Percentiles rank a stretch among this genome's conserved stretches.
Evolutionary conservation across 495 filamentous ascomycete genomes (phyloP).

Genomic region (Penicillium waksmanii): DNA sequence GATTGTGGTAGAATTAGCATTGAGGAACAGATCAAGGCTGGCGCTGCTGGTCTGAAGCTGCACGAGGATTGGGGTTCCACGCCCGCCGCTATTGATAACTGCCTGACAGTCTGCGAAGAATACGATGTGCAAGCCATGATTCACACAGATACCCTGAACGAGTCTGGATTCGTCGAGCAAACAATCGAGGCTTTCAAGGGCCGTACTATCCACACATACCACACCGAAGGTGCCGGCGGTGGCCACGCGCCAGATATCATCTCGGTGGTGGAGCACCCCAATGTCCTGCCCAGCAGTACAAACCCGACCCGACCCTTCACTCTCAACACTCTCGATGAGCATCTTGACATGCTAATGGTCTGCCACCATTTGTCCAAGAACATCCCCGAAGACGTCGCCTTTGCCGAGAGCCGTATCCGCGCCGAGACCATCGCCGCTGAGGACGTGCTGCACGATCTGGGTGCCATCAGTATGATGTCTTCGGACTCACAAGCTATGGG

Average conservation of each 20-base stretch:
- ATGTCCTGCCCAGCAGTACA: constrained; percentile 89
- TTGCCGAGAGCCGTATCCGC: constrained; percentile 93
- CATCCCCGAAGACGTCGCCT: constrained; percentile 95
- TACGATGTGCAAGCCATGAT: constrained; percentile 94
- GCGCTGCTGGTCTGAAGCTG: constrained; percentile 88
- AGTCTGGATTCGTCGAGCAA: constrained; percentile 95
- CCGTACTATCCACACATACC: constrained; percentile 96
- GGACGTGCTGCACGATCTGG: constrained; percentile 94
- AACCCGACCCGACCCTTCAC: constrained; percentile 96
- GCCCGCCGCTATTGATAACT: constrained; percentile 90
- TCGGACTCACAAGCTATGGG: constrained; percentile 98
- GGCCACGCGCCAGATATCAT: constrained; percentile 99
- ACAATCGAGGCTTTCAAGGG: constrained; percentile 86
- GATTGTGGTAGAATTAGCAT: constrained; percentile 75
- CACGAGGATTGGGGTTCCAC: constrained; percentile 98
- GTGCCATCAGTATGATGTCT: constrained; percentile 98
- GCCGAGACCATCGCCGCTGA: constrained; percentile 97
- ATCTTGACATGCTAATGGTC: constrained; percentile 98
- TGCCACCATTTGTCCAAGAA: constrained; percentile 93
- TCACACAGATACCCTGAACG: constrained; percentile 97
- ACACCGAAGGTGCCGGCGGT: constrained; percentile 95
- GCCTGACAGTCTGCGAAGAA: constrained; percentile 85
- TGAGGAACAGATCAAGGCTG: constrained; percentile 79
- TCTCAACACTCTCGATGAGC: constrained; percentile 91
- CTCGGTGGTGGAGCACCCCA: constrained; percentile 85